Percentiles rank a stretch among this genome's conserved stretches.
phyloP scores from a whole-genome alignment of 371 early-diverging fungal genomes.

The Sporodiniella umbellata region DNA sequence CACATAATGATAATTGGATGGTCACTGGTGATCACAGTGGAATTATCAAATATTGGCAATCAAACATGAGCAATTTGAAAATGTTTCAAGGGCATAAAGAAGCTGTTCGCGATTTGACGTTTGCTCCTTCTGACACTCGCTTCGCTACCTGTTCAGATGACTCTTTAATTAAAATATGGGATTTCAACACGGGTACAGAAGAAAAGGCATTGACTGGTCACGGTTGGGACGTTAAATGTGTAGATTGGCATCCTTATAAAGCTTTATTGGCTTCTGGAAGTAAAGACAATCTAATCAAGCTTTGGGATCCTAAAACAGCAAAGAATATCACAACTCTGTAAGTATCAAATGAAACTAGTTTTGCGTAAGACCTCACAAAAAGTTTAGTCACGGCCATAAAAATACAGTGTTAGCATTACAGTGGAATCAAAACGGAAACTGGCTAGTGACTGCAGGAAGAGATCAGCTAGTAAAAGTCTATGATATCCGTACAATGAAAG shows the following conservation, averaged over 20 bases:
- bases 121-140: conserved; percentile 78
- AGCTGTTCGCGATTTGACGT: conserved; percentile 86
- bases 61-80: conserved; percentile 98
- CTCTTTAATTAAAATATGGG: conserved; percentile 96
- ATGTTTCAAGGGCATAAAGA: conserved; percentile 92
- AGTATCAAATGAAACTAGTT: conserved; percentile 11
- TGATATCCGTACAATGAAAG: conserved; percentile 96
- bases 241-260: conserved; percentile 98
- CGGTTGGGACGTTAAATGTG: conserved; percentile 99
- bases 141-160: conserved; percentile 99
- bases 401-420: conserved; percentile 91
- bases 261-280: conserved; percentile 97
- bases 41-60: conserved; percentile 99
- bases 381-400: conserved; percentile 93
- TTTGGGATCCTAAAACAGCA: conserved; percentile 99
- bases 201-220: conserved; percentile 92
- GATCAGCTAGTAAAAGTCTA: conserved; percentile 96
- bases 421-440: conserved; percentile 98
- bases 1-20: conserved; percentile 96
- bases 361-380: neutral
- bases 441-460: conserved; percentile 93
- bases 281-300: conserved; percentile 97
- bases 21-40: conserved; percentile 97
- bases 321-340: conserved; percentile 89
- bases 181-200: conserved; percentile 86